These are phyloP conservation scores for Cordyceps tenuipes DNA, from an alignment of 2,329 filamentous ascomycete genomes.

Conservation along the genomic window DNA sequence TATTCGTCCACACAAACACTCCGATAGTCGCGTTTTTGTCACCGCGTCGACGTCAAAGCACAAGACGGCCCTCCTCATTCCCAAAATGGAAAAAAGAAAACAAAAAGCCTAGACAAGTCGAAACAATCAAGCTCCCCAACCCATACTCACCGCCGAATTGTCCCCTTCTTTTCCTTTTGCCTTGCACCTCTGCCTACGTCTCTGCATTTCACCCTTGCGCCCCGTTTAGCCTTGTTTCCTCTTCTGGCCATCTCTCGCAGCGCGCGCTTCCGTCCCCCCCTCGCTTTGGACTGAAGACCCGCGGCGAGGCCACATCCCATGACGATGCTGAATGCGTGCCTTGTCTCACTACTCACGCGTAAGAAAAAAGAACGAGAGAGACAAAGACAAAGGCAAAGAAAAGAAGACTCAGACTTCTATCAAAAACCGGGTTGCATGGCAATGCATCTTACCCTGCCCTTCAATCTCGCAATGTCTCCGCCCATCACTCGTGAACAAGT, in stretches of 20 bases:
- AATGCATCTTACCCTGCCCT: too few relatives aligned
- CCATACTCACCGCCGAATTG: neutral
- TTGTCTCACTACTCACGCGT: too few relatives aligned
- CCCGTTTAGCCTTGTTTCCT: neutral
- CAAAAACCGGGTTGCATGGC: too few relatives aligned
- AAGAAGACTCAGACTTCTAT: too few relatives aligned
- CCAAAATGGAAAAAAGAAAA: neutral
- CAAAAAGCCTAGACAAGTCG: neutral
- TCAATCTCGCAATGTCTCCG: too few relatives aligned
- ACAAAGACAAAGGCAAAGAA: too few relatives aligned
- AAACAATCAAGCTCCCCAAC: neutral
- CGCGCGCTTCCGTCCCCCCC: neutral
- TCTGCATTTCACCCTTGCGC: neutral
- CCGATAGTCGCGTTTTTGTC: neutral
- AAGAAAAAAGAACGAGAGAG: too few relatives aligned
- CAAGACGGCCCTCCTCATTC: neutral
- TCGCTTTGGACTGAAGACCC: neutral
- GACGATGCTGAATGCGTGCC: too few relatives aligned
- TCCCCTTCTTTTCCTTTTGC: neutral
- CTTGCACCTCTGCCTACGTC: neutral
- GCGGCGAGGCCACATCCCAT: neutral
- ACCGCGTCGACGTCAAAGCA: neutral
- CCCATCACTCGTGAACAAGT: too few relatives aligned
- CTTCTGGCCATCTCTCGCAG: neutral
- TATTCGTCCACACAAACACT: neutral